Percentiles rank a stretch among this genome's conserved stretches.
Conservation (phyloP, 306 rosid species). For the Cercis canadensis region DNA sequence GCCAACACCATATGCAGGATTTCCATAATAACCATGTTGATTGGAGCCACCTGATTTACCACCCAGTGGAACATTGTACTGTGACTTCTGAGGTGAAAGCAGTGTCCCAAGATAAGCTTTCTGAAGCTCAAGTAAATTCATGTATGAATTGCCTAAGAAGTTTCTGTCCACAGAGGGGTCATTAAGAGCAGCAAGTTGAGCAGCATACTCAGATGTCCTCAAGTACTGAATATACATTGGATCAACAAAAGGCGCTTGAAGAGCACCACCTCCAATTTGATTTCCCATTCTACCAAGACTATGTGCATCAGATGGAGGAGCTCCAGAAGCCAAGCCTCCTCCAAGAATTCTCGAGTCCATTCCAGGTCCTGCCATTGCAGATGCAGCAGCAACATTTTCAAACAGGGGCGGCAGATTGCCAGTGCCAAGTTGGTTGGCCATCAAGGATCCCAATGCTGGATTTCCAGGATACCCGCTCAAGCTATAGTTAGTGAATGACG, state of each 20-base stretch:
- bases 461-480: slow-evolving; percentile 70
- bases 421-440: slow-evolving; percentile 83
- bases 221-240: slow-evolving; percentile 85
- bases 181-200: slow-evolving; percentile 79
- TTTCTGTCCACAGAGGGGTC: slow-evolving; percentile 75
- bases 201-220: slow-evolving; percentile 85
- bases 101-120: slow-evolving; percentile 81
- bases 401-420: slow-evolving; percentile 74
- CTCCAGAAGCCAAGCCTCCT: slow-evolving; percentile 69
- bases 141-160: slow-evolving; percentile 75
- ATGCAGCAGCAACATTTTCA: slow-evolving; percentile 80
- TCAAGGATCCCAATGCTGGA: slow-evolving; percentile 76
- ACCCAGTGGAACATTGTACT: slow-evolving; percentile 64
- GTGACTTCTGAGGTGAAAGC: slow-evolving; percentile 84
- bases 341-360: slow-evolving; percentile 81
- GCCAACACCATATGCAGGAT: slow-evolving; percentile 74
- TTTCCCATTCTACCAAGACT: slow-evolving; percentile 72
- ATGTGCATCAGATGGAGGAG: slow-evolving; percentile 67
- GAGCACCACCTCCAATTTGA: slow-evolving; percentile 68
- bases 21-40: slow-evolving; percentile 83
- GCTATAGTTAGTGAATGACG: slow-evolving; percentile 70
- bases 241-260: slow-evolving; percentile 84
- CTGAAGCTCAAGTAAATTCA: slow-evolving; percentile 83
- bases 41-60: slow-evolving; percentile 75
- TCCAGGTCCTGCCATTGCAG: slow-evolving; percentile 73